Percentiles rank a stretch among this genome's conserved stretches.
phyloP scores from a whole-genome alignment of 768 basidiomycete genomes.

The Tephrocybe rancida region DNA sequence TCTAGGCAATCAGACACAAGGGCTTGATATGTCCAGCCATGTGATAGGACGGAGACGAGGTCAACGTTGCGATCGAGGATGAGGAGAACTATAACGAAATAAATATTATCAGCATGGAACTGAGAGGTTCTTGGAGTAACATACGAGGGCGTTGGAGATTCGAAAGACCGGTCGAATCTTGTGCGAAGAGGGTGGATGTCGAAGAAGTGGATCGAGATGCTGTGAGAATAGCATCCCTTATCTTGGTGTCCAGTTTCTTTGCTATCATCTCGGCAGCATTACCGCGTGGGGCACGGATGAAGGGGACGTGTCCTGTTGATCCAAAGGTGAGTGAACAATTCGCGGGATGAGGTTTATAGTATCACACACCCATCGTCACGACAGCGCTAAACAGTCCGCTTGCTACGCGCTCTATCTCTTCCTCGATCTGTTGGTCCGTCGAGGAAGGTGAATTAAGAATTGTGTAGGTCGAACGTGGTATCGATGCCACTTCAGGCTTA shows the following conservation, averaged over 20 bases:
- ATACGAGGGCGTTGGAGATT: constrained; percentile 86
- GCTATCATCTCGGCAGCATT: constrained; percentile 99
- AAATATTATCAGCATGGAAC: constrained; percentile 10
- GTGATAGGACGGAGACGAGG: constrained; percentile 88
- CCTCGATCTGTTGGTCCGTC: constrained; percentile 88
- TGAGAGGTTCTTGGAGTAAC: neutral
- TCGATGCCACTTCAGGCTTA: constrained; percentile 33
- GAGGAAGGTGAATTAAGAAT: constrained; percentile 92
- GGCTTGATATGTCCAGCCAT: constrained; percentile 99
- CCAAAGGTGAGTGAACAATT: constrained; percentile 3
- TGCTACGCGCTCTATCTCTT: constrained; percentile 90
- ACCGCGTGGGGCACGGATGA: constrained; percentile 91
- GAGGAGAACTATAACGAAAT: constrained; percentile 69
- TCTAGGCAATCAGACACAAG: constrained; percentile 97
- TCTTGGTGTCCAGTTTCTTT: constrained; percentile 89
- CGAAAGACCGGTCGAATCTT: constrained; percentile 81
- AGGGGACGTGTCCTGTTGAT: constrained; percentile 79
- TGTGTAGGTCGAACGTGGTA: constrained; percentile 68
- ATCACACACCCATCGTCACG: constrained; percentile 76
- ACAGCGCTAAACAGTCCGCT: constrained; percentile 90
- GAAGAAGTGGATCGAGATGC: constrained; percentile 59
- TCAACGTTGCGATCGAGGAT: constrained; percentile 96
- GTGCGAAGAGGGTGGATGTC: constrained; percentile 65
- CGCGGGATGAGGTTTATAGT: neutral
- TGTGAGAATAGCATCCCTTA: constrained; percentile 81